These are phyloP conservation scores for Cryptosporidium sp. DNA, from an alignment of 169 alveolate species.

Conservation along the genomic window DNA sequence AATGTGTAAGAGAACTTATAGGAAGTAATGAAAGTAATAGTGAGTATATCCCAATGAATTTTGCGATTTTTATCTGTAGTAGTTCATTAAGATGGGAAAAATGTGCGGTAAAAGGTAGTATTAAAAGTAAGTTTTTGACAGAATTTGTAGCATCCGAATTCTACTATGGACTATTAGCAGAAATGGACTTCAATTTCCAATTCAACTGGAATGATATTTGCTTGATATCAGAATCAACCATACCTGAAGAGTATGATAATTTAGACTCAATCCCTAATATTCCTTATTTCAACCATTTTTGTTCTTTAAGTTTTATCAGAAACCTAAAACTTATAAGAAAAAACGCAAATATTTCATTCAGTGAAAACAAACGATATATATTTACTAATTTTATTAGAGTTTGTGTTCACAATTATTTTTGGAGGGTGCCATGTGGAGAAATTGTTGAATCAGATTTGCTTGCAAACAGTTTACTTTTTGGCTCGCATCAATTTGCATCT, in stretches of 20 bases:
- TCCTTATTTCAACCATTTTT: constrained; percentile 61
- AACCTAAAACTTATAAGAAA: constrained; percentile 11
- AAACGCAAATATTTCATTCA: background rate
- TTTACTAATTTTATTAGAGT: constrained; percentile 41
- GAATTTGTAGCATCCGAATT: constrained; percentile 70
- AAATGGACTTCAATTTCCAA: background rate
- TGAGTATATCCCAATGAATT: constrained; percentile 36
- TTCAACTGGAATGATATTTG: constrained; percentile 61
- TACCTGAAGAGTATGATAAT: constrained; percentile 28
- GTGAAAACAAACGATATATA: constrained; percentile 1
- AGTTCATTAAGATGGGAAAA: constrained; percentile 62
- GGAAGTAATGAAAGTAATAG: constrained; percentile 24
- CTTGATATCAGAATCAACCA: constrained; percentile 7
- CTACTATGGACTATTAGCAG: constrained; percentile 45
- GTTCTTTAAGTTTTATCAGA: constrained; percentile 30
- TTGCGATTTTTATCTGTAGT: constrained; percentile 60
- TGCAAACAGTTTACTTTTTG: constrained; percentile 64
- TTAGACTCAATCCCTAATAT: constrained; percentile 22
- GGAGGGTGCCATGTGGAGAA: constrained; percentile 67
- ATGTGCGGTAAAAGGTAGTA: constrained; percentile 14
- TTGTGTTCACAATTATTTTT: constrained; percentile 70
- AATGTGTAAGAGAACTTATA: constrained; percentile 52
- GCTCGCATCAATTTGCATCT: constrained; percentile 39
- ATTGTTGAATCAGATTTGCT: constrained; percentile 48
- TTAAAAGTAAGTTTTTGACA: background rate